These are phyloP conservation scores for Puccinia polysora DNA, from an alignment of 1,284 basidiomycete species.

Conservation along the genomic window DNA sequence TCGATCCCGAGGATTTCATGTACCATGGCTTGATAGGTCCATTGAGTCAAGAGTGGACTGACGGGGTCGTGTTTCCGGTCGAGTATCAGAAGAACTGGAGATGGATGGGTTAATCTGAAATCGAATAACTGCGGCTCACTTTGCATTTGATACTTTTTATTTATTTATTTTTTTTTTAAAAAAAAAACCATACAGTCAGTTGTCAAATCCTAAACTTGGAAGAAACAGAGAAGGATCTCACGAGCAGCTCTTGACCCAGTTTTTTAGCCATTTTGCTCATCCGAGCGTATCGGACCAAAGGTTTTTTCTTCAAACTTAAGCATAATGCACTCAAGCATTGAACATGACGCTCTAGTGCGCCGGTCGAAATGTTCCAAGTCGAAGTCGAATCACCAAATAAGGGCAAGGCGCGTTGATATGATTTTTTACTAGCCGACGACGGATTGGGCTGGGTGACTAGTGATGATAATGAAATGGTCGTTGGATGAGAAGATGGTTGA, in stretches of 20 bases:
- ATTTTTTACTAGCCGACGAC: slow-evolving; percentile 62
- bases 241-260: slow-evolving; percentile 77
- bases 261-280: slow-evolving; percentile 89
- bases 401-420: slow-evolving; percentile 60
- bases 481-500: slow-evolving; percentile 56
- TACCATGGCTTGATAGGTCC: slow-evolving; percentile 99
- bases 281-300: slow-evolving; percentile 82
- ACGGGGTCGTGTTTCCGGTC: slow-evolving; percentile 96
- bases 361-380: slow-evolving; percentile 53
- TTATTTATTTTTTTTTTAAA: slow-evolving; percentile 5
- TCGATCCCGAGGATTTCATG: slow-evolving; percentile 91
- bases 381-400: slow-evolving; percentile 49
- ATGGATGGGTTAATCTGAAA: slow-evolving; percentile 57
- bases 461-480: slow-evolving; percentile 54
- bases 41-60: slow-evolving; percentile 92
- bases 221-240: slow-evolving; percentile 53
- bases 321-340: slow-evolving; percentile 81
- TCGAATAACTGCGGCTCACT: slow-evolving; percentile 57
- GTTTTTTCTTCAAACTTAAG: slow-evolving; percentile 92
- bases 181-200: slow-evolving; percentile 67
- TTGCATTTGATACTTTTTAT: slow-evolving; percentile 52
- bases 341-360: slow-evolving; percentile 72
- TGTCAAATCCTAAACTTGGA: slow-evolving; percentile 70
- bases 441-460: slow-evolving; percentile 43
- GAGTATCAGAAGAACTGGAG: slow-evolving; percentile 59